Percentiles rank a stretch among this genome's conserved stretches.
Conservation (phyloP, 2,329 filamentous ascomycete species). For the Diaporthe longicolla region DNA sequence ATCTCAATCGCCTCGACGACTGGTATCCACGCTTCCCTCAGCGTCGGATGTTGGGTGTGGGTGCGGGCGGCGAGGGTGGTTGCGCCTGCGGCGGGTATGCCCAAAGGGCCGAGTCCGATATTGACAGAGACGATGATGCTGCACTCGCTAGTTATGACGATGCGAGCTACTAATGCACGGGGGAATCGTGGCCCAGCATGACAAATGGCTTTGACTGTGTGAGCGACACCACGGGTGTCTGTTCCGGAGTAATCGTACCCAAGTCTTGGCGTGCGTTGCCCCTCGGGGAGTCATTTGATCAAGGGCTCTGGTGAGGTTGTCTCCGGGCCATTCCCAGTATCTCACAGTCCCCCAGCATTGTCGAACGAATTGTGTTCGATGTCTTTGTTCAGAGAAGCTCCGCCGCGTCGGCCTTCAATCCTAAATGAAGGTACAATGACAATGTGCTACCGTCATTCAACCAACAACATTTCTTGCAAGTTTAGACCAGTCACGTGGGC, state of each 20-base stretch:
- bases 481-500: not conserved
- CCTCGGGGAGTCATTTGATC: conserved; percentile 4
- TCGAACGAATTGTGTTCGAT: not conserved
- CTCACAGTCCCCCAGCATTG: not conserved
- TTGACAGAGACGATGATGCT: not conserved
- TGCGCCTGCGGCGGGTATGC: conserved; percentile 19
- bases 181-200: conserved; percentile 29
- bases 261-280: not conserved
- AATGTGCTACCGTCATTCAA: not conserved
- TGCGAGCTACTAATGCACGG: conserved; percentile 11
- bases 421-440: not conserved
- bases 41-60: not conserved
- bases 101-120: conserved; percentile 9
- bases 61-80: not conserved
- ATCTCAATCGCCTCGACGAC: not conserved
- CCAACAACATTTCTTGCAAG: not conserved
- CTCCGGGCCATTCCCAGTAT: not conserved
- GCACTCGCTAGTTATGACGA: conserved; percentile 21
- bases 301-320: not conserved
- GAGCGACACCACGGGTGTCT: not conserved
- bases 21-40: conserved; percentile 10
- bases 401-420: not conserved
- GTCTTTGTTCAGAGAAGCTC: not conserved
- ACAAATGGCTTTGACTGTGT: conserved; percentile 18
- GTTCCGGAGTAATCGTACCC: not conserved